A percentile compares a stretch with the other conserved stretches of the same genome.
These are phyloP conservation scores for Phytophthora ohioensis DNA, from an alignment of 352 stramenopile species.

Conservation along the genomic window DNA sequence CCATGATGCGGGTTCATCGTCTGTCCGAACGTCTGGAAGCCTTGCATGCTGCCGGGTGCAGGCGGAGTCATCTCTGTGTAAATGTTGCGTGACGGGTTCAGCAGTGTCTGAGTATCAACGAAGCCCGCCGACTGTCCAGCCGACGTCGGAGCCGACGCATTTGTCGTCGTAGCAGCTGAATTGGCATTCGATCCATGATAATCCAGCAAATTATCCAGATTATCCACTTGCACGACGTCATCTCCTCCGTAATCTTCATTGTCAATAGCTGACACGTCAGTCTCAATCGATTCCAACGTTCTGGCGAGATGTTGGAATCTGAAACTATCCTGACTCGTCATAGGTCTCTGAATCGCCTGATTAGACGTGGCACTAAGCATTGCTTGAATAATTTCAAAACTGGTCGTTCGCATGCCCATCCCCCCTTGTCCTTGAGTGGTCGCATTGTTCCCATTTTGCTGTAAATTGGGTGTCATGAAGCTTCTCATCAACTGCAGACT, in stretches of 20 bases:
- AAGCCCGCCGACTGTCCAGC: slow-evolving; percentile 44
- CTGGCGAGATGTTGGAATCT: slow-evolving; percentile 85
- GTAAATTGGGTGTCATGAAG: slow-evolving; percentile 62
- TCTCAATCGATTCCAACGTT: slow-evolving; percentile 84
- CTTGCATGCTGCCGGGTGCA: slow-evolving; percentile 6
- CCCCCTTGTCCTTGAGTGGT: slow-evolving; percentile 11
- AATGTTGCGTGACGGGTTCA: slow-evolving; percentile 67
- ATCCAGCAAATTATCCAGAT: slow-evolving; percentile 86
- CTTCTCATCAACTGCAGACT: slow-evolving; percentile 85
- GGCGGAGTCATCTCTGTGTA: slow-evolving; percentile 54
- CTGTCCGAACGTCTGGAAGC: slow-evolving; percentile 48
- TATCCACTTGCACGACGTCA: slow-evolving; percentile 86
- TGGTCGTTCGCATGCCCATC: slow-evolving; percentile 79
- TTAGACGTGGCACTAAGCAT: slow-evolving; percentile 90
- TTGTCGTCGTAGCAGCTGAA: slow-evolving; percentile 9
- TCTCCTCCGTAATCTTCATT: slow-evolving; percentile 86
- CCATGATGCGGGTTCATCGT: slow-evolving; percentile 36
- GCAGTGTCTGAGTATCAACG: slow-evolving; percentile 71
- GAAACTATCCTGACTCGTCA: slow-evolving; percentile 90
- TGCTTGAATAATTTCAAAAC: slow-evolving; percentile 89
- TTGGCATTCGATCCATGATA: slow-evolving; percentile 59
- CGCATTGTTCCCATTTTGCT: not conserved
- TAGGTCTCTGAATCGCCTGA: slow-evolving; percentile 86
- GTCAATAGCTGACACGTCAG: slow-evolving; percentile 80
- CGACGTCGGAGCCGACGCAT: no score